Conservation (phyloP, 2,329 filamentous ascomycete genomes). For the Cryoendolithus antarcticus region DNA sequence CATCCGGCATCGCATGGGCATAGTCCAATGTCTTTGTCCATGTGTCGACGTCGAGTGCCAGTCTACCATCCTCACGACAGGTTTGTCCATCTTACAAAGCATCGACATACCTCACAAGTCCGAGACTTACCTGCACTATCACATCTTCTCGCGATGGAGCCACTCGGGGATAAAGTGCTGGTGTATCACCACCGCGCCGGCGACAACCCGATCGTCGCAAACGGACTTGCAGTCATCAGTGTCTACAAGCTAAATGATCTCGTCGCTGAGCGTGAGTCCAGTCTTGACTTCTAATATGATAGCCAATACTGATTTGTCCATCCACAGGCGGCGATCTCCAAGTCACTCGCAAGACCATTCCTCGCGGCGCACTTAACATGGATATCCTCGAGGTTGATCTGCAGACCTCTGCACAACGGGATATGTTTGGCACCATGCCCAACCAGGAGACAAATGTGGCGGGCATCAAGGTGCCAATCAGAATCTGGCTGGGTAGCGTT, state of each 20-base stretch:
- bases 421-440: constrained; percentile 4
- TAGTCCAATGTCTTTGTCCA: too few relatives aligned
- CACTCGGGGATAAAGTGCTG: constrained; percentile 8
- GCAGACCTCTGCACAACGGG: constrained; percentile 6
- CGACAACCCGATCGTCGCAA: constrained; percentile 6
- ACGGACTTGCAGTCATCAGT: constrained; percentile 9
- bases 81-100: too few relatives aligned
- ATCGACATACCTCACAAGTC: too few relatives aligned
- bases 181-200: constrained; percentile 14
- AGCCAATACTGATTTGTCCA: too few relatives aligned
- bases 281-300: too few relatives aligned
- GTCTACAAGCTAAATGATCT: constrained; percentile 8
- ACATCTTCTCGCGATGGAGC: too few relatives aligned
- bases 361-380: constrained; percentile 5
- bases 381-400: constrained; percentile 14
- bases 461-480: constrained; percentile 10
- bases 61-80: too few relatives aligned
- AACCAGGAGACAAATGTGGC: constrained; percentile 12
- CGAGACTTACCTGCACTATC: too few relatives aligned
- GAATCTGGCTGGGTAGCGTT: constrained; percentile 6
- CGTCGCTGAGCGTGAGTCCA: constrained; percentile 5
- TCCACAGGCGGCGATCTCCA: too few relatives aligned
- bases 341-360: too few relatives aligned
- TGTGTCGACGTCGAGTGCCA: too few relatives aligned
- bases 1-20: too few relatives aligned